Conservation (phyloP, 2,329 filamentous ascomycete genomes). For the Zymoseptoria tritici region DNA sequence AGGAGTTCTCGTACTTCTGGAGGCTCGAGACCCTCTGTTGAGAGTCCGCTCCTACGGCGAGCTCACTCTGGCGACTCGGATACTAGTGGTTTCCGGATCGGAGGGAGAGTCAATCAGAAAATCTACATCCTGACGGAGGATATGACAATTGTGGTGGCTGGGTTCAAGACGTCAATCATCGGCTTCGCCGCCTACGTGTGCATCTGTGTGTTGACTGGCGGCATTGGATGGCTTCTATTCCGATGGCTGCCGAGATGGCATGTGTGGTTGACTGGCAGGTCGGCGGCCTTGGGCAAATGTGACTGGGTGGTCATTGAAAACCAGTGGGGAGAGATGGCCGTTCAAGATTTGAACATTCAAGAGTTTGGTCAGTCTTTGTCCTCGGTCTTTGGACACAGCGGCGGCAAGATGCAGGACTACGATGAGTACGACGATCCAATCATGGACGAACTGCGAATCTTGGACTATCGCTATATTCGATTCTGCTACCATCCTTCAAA, state of each 20-base stretch:
- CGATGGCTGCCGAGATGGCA: constrained; percentile 88
- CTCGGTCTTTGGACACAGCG: constrained; percentile 61
- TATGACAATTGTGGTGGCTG: constrained; percentile 84
- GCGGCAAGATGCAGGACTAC: constrained; percentile 57
- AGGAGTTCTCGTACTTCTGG: constrained; percentile 48
- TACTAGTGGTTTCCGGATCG: constrained; percentile 52
- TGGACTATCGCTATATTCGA: constrained; percentile 91
- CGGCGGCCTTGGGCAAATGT: constrained; percentile 63
- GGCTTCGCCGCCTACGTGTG: constrained; percentile 63
- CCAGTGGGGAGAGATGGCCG: constrained; percentile 86
- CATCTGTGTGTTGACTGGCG: constrained; percentile 65
- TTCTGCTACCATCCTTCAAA: constrained; percentile 84
- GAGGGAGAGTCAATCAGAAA: constrained; percentile 72
- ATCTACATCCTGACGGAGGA: constrained; percentile 91
- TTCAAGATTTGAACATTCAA: constrained; percentile 60
- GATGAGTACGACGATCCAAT: constrained; percentile 69
- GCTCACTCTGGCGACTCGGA: constrained; percentile 64
- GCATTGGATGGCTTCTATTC: constrained; percentile 74
- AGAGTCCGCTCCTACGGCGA: constrained; percentile 60
- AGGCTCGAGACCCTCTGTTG: constrained; percentile 16
- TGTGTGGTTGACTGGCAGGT: constrained; percentile 64
- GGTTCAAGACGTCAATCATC: constrained; percentile 68
- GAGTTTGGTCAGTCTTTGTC: constrained; percentile 56
- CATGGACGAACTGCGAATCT: constrained; percentile 62
- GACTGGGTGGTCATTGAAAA: constrained; percentile 95